Evolutionary conservation across 306 rosid species (phyloP), one percentile per base, ranked within the genome.

Genomic region (Prunus dulcis): DNA sequence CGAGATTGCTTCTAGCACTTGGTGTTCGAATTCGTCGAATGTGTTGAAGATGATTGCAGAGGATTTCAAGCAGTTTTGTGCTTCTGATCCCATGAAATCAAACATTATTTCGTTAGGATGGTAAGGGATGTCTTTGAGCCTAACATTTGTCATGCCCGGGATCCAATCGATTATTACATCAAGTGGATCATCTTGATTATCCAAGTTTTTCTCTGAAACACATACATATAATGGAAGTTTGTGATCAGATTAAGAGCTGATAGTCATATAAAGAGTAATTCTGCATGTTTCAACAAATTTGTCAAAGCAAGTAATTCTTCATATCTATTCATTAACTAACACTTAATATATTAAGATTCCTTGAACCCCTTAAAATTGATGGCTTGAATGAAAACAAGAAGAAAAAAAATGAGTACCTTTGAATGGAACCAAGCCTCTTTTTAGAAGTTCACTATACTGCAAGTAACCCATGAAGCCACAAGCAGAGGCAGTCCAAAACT

Each of bases 51-150:
- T 58, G 52, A 87, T 80, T 1, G 87, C 62, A 0, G 84, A 25
- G 7, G 87, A 80, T 23, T 46, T 78, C 46, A 87, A 56, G 79
- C 84, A 85, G 12, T 76, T 84, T 49, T 15, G 66, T 30, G 80
- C 67, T 74, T 77, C 73, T 0, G 83, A 78, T 50, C 86, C 82
- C 79, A 76, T 3, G 41, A 69, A 87, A 49, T 87, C 82, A 15
- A 87, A 87, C 85, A 84, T 71, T 43, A 52, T 82, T 11, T 84
- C 88, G 0, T 80, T 61, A 4, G 43, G 28, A 34, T 80, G 80
- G 76, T 80, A 84, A 22, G 85, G 85, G 53, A 84, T 64, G 81
- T 84, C 88, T 64, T 49, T 83, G 1, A 87, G 82, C 23, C 87
- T 49, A 11, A 84, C 28, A 17, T 80, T 68, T 75, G 66, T 73